phyloP scores from a whole-genome alignment of 2,329 filamentous ascomycete species.

The Penicillium glabrum region DNA sequence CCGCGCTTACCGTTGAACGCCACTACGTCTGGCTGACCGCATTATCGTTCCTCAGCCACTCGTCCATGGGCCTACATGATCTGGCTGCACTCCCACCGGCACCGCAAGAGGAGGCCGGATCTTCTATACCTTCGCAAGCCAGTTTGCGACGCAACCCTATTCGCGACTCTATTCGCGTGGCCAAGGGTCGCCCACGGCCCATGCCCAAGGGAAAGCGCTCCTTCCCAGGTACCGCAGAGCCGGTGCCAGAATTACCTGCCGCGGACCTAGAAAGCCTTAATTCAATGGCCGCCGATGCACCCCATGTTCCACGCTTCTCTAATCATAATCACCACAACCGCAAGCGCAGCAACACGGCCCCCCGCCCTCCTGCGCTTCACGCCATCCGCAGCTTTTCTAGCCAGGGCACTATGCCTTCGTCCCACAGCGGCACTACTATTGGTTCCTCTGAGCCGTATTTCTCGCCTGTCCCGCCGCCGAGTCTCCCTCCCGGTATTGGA shows the following conservation, averaged over 20 bases:
- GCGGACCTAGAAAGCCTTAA: constrained; percentile 29
- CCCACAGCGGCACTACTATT: constrained; percentile 56
- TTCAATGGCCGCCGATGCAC: constrained; percentile 45
- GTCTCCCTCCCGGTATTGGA: constrained; percentile 21
- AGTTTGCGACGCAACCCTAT: constrained; percentile 61
- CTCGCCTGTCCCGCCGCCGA: constrained; percentile 22
- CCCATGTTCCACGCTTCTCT: constrained; percentile 55
- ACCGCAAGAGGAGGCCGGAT: constrained; percentile 40
- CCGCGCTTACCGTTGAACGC: constrained; percentile 75
- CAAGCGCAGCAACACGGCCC: constrained; percentile 86
- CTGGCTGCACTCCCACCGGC: constrained; percentile 61
- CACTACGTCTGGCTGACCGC: constrained; percentile 96
- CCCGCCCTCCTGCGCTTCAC: constrained; percentile 56
- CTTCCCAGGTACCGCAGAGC: constrained; percentile 30
- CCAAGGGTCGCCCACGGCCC: constrained; percentile 67
- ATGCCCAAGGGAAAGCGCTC: constrained; percentile 41
- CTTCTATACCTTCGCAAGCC: constrained; percentile 46
- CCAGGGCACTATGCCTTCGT: constrained; percentile 38
- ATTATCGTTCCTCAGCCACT: constrained; percentile 91
- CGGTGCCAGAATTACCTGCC: constrained; percentile 35
- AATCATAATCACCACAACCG: constrained; percentile 77
- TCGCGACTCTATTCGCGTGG: constrained; percentile 84
- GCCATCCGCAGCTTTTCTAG: constrained; percentile 74
- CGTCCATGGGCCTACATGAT: constrained; percentile 76
- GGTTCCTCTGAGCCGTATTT: constrained; percentile 62